Base-by-base conservation (phyloP, 768 basidiomycete genomes). In the Tephrocybe sp. region DNA sequence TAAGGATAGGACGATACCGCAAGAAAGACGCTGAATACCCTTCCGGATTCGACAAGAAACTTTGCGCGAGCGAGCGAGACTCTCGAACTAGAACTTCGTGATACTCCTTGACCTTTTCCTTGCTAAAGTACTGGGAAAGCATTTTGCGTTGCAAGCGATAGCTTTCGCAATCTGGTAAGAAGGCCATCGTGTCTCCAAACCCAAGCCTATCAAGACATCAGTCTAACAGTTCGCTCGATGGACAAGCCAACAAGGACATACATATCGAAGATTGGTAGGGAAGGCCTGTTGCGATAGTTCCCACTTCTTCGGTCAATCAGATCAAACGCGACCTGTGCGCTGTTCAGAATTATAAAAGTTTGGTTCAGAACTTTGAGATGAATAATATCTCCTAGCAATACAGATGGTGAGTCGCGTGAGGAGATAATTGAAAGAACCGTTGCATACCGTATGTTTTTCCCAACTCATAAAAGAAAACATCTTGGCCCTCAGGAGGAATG, bases 381-480 rank as follows among this genome's bases (percentile, higher is more conserved):
- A 34, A 62, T 39, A 12, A 66, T 59, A 39, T 63, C 64, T 4
- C 64, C 64, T 65, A n/a, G 5, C 35, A 40, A n/a, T n/a, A n/a
- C n/a, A n/a, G n/a, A n/a, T n/a, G 14, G 33, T 16, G 33, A 41
- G 14, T 22, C 0, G 14, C 4, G 4, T 36, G 10, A 23, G 22
- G 38, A 35, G 9, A n/a, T n/a, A 11, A 4, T 1, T 12, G 14
- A 23, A 17, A n/a, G n/a, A 35, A 16, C 41, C 8, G 33, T 20
- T 10, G 13, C 43, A 12, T 12, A 68, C 72, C 72, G 49, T 72
- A 70, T 31, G 40, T 56, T 51, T 68, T 65, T 0, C 67, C 57
- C 60, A 66, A 66, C 20, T 62, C 39, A 42, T 65, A 62, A 45
- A 66, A 69, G n/a, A 60, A 57, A 0, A 61, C 50, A 3, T 62